Percentiles rank a stretch among this genome's conserved stretches.
Conservation (phyloP, 1,284 basidiomycete genomes). For the Bjerkandera adusta region DNA sequence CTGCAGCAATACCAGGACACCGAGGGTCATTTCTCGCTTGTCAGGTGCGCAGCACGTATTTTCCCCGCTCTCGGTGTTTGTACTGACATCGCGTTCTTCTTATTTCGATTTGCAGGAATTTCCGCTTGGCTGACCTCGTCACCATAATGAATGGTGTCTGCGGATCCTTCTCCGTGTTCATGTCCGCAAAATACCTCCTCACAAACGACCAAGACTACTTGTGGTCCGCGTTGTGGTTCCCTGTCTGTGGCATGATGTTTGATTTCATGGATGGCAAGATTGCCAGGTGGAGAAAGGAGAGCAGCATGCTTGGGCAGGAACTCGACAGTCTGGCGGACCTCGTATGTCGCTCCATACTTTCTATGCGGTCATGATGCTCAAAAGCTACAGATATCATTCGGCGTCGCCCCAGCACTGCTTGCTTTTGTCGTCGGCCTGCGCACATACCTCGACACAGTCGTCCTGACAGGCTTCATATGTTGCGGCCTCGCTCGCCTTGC, state of each 20-base stretch:
- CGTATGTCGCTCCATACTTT: slow-evolving; percentile 44
- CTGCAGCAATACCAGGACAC: slow-evolving; percentile 86
- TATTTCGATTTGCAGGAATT: slow-evolving; percentile 67
- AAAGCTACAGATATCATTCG: slow-evolving; percentile 95
- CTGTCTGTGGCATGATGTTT: slow-evolving; percentile 95
- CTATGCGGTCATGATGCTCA: slow-evolving; percentile 12
- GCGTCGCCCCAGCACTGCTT: slow-evolving; percentile 91
- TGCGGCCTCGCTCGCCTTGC: slow-evolving; percentile 95
- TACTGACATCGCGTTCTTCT: background rate
- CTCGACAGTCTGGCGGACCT: slow-evolving; percentile 96
- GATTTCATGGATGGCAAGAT: slow-evolving; percentile 99
- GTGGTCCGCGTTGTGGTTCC: slow-evolving; percentile 85
- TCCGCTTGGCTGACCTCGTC: slow-evolving; percentile 95
- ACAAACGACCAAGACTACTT: slow-evolving; percentile 81
- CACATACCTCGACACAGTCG: slow-evolving; percentile 85
- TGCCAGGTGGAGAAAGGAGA: slow-evolving; percentile 94
- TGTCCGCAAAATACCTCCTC: slow-evolving; percentile 85
- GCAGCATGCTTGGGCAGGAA: slow-evolving; percentile 97
- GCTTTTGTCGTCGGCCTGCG: slow-evolving; percentile 92
- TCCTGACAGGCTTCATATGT: slow-evolving; percentile 91
- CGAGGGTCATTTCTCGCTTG: slow-evolving; percentile 93
- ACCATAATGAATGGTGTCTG: slow-evolving; percentile 99
- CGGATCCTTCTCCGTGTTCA: slow-evolving; percentile 94
- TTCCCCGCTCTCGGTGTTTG: slow-evolving; percentile 12
- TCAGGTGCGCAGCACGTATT: slow-evolving; percentile 76